Base-by-base conservation (phyloP, 495 filamentous ascomycete species). In the Penicillium odoratum region DNA sequence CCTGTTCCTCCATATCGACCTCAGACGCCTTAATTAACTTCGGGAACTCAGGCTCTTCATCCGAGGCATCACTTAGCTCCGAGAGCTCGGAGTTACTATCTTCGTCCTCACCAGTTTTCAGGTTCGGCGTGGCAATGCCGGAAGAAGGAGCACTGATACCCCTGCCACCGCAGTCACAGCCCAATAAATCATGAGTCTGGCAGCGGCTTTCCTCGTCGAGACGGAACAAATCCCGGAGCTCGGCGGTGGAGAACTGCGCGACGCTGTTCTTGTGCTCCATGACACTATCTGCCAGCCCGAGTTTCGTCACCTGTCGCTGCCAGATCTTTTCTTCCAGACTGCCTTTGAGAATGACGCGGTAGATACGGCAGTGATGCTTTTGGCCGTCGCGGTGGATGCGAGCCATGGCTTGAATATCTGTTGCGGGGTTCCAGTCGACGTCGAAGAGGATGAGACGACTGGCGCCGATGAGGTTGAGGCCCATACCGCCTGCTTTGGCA, bases 381-480 rank as follows among this genome's bases (percentile, higher is more conserved):
- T 93, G 89, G 15, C 89, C 89, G 60, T 92, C 89, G 30, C 89
- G 80, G 66, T 92, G 89, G 48, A 93, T 88, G 4, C 89, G 83
- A 3, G 89, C 89, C 90, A 93, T 92, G n/a, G 89, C 89, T 67
- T 93, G 89, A 18, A 87, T 74, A 62, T 93, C 89, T 3, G 87
- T 92, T 7, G 87, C 85, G 2, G 89, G 89, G 62, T 93, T 93
- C 89, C 89, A 93, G 70, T 92, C 89, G 6, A 89, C 81, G 61
- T 93, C 89, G 64, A 92, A 92, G 3, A 93, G 82, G 7, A 92
- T 76, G 0, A 93, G 81, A 10, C 89, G 79, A 21, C 85, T 88
- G 4, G 89, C 89, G 21, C 89, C 89, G 56, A 90, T 87, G 4
- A 93, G 81, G 67, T 93, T 93, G 44, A 93, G 78, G 4, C 89